These are phyloP conservation scores for Cardamine chenopodiifolia DNA, from an alignment of 345 rosid species.

Conservation along the genomic window DNA sequence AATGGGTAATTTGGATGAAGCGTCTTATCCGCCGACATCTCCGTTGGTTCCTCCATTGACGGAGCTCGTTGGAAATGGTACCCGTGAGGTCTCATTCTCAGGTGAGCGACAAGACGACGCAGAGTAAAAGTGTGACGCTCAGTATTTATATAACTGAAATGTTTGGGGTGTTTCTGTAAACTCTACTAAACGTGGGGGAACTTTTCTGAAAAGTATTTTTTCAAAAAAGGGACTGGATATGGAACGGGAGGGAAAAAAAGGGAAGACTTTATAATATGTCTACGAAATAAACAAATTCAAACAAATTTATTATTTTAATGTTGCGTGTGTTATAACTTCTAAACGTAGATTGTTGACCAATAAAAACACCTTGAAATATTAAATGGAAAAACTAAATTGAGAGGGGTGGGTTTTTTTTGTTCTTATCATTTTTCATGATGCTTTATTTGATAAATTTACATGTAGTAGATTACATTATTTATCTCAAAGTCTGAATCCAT, in stretches of 20 bases:
- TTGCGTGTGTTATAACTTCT: neutral
- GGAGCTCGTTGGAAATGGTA: slow-evolving; percentile 42
- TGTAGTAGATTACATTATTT: neutral
- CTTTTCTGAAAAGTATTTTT: neutral
- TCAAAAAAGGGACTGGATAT: neutral
- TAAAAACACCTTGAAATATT: neutral
- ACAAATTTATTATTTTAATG: neutral
- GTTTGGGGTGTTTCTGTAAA: slow-evolving; percentile 15
- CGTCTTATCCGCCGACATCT: slow-evolving; percentile 21
- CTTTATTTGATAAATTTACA: neutral
- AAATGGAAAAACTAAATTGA: neutral
- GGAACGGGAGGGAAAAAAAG: slow-evolving; percentile 41
- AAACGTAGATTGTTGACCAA: neutral
- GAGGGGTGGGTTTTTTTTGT: neutral
- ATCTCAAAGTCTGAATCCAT: neutral
- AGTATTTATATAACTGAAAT: neutral
- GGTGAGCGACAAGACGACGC: slow-evolving; percentile 35
- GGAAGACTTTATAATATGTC: neutral
- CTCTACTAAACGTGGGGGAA: neutral
- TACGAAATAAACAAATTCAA: slow-evolving; percentile 7
- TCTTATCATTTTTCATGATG: neutral
- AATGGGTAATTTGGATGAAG: slow-evolving; percentile 44
- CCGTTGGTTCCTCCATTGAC: slow-evolving; percentile 23
- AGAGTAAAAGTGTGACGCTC: slow-evolving; percentile 18
- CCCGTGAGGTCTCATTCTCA: slow-evolving; percentile 36